Conservation (phyloP, 129 eudicot species). For the Helianthus annuus region HanXRQr2.0-SUNRISE NC_035438.2:41251349-41251848, state of each 20-base stretch:
- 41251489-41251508: conserved; percentile 44
- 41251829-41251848: neutral
- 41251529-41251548: conserved; percentile 2
- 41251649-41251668: conserved; percentile 10
- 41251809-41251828: neutral
- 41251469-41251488: conserved; percentile 52
- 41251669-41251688: conserved; percentile 10
- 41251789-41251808: neutral
- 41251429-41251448: conserved; percentile 47
- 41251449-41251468: conserved; percentile 48
- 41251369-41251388: neutral
- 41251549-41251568: conserved; percentile 14
- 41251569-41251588: conserved; percentile 1
- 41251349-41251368: neutral
- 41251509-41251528: neutral
- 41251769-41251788: neutral
- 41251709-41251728: neutral
- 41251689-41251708: neutral
- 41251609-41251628: conserved; percentile 18
- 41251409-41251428: conserved; percentile 40
- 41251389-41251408: neutral
- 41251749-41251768: neutral
- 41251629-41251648: conserved; percentile 16
- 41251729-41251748: neutral
- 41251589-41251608: conserved; percentile 8